Evolutionary conservation across 768 basidiomycete genomes (phyloP).

Genomic region (Podaxis sp.): DNA sequence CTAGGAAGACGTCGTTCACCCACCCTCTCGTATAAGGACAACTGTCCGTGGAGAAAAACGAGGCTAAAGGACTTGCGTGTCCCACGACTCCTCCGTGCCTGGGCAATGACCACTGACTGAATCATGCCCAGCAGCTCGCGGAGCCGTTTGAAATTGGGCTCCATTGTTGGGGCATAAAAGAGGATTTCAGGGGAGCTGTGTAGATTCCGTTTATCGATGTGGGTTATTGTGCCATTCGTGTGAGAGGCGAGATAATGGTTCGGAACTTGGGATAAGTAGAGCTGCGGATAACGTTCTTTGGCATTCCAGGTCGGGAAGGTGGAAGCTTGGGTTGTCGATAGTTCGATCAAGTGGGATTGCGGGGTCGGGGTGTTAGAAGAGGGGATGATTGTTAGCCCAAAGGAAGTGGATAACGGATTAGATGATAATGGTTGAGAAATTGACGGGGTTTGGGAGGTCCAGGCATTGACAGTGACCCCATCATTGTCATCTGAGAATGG

Average conservation of each 20-base stretch:
- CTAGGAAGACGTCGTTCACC: constrained; percentile 5
- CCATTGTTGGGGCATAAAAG: constrained; percentile 26
- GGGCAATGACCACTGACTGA: constrained; percentile 18
- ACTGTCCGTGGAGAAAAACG: not conserved
- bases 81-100: not conserved
- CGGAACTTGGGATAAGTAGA: constrained; percentile 67
- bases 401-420: not conserved
- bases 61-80: constrained; percentile 1
- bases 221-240: constrained; percentile 47
- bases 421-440: not conserved
- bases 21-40: constrained; percentile 1
- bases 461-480: constrained; percentile 30
- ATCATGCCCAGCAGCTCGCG: constrained; percentile 41
- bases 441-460: constrained; percentile 20
- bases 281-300: constrained; percentile 63
- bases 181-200: constrained; percentile 32
- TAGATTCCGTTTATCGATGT: constrained; percentile 46
- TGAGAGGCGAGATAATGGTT: constrained; percentile 62
- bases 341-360: constrained; percentile 5
- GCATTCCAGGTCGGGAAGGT: constrained; percentile 33
- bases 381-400: constrained; percentile 7
- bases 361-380: constrained; percentile 3
- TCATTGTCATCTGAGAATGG: constrained; percentile 19
- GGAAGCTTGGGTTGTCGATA: constrained; percentile 1
- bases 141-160: constrained; percentile 36